These are phyloP conservation scores for Candida wancherniae DNA, from an alignment of 805 yeast species.

Conservation along the genomic window DNA sequence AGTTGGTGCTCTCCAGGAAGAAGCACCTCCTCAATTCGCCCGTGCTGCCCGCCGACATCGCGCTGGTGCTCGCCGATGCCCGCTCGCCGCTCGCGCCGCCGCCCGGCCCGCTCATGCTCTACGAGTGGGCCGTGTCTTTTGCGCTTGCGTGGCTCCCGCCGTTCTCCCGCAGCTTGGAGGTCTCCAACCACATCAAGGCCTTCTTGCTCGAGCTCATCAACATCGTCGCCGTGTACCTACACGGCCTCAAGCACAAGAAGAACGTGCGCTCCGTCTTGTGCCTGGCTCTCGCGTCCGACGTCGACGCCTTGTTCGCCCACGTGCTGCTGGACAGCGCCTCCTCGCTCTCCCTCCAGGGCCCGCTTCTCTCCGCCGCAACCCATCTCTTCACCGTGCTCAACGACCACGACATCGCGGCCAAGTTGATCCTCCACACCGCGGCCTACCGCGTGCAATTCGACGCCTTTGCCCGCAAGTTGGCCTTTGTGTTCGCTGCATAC, in stretches of 20 bases:
- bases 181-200: constrained; percentile 24
- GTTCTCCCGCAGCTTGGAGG: constrained; percentile 9
- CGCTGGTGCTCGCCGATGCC: constrained; percentile 2
- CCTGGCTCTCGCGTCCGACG: constrained; percentile 15
- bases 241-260: constrained; percentile 23
- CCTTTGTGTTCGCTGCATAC: constrained; percentile 22
- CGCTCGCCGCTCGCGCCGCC: constrained; percentile 3
- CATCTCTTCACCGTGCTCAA: constrained; percentile 35
- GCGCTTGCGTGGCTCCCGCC: constrained; percentile 23
- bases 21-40: constrained; percentile 22
- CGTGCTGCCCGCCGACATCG: constrained; percentile 16
- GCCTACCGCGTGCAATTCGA: constrained; percentile 26
- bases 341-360: constrained; percentile 1
- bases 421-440: constrained; percentile 22
- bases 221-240: constrained; percentile 26
- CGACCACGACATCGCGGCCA: constrained; percentile 31
- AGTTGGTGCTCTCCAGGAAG: constrained; percentile 29
- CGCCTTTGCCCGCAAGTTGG: constrained; percentile 25
- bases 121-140: constrained; percentile 29
- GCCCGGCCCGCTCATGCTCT: constrained; percentile 14
- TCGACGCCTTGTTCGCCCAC: constrained; percentile 13
- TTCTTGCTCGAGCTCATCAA: constrained; percentile 32
- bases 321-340: constrained; percentile 3
- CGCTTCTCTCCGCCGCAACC: constrained; percentile 14
- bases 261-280: constrained; percentile 18